phyloP scores from a whole-genome alignment of 192 early-diverging fungal species.

The Backusella parvicylindrica region DNA sequence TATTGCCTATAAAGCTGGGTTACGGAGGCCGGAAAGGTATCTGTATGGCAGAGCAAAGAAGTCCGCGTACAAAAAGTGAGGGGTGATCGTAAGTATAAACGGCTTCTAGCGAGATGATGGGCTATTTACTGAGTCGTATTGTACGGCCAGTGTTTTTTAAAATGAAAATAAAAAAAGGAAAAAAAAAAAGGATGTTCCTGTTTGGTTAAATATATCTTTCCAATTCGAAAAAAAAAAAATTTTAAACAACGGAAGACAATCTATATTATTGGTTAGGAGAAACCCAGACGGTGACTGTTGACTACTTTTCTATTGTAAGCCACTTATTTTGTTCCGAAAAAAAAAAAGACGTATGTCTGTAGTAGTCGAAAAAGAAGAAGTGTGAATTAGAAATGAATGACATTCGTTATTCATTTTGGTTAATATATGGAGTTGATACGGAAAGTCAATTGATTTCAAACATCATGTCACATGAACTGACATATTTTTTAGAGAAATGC shows the following conservation, averaged over 20 bases:
- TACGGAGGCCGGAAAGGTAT: neutral
- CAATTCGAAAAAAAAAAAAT: conserved; percentile 1
- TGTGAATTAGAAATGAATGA: neutral
- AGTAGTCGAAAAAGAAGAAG: neutral
- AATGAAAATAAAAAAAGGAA: neutral
- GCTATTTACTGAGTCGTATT: neutral
- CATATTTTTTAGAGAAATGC: neutral
- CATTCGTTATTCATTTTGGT: neutral
- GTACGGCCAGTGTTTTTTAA: neutral
- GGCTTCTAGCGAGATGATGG: neutral
- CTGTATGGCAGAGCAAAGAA: neutral
- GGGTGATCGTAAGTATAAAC: neutral
- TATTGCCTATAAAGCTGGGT: neutral
- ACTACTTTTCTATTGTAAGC: neutral
- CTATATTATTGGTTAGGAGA: neutral
- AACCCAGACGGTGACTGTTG: neutral
- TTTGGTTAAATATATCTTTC: neutral
- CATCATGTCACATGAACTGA: neutral
- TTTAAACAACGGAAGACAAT: neutral
- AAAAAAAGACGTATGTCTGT: too few species aligned
- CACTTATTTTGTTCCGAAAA: neutral
- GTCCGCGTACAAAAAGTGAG: neutral
- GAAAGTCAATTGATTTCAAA: neutral
- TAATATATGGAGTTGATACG: neutral
- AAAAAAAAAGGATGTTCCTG: neutral